Conservation (phyloP, 805 yeast species). For the Komagataella mondaviorum region DNA sequence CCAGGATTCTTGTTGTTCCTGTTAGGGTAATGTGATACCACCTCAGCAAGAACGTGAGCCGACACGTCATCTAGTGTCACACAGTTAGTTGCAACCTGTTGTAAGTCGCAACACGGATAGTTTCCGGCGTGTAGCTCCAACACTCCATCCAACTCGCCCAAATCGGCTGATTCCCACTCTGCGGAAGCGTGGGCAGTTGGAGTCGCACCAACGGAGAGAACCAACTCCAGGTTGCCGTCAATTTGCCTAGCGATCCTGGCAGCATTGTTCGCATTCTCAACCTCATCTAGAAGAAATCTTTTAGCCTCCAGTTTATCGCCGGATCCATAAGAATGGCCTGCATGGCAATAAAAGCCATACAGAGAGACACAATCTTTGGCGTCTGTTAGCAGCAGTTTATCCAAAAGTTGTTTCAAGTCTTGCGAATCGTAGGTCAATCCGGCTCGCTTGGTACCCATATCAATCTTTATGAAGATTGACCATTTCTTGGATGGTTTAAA, state of each 20-base stretch:
- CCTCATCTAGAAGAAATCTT: slow-evolving; percentile 36
- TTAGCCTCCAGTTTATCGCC: slow-evolving; percentile 31
- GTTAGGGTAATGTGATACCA: slow-evolving; percentile 42
- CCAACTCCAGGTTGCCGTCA: slow-evolving; percentile 24
- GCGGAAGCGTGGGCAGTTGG: slow-evolving; percentile 61
- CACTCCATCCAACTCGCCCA: slow-evolving; percentile 20
- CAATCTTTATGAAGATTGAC: slow-evolving; percentile 56
- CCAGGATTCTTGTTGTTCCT: slow-evolving; percentile 40
- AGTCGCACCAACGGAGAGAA: slow-evolving; percentile 68
- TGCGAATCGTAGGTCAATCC: slow-evolving; percentile 27
- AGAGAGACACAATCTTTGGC: slow-evolving; percentile 23
- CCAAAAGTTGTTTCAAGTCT: slow-evolving; percentile 22
- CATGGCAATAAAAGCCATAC: slow-evolving; percentile 67
- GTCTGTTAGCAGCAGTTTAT: slow-evolving; percentile 14
- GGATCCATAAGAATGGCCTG: slow-evolving; percentile 60
- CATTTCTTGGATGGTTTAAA: slow-evolving; percentile 24
- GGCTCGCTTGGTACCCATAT: slow-evolving; percentile 64
- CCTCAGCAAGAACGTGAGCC: slow-evolving; percentile 40
- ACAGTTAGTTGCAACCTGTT: slow-evolving; percentile 62
- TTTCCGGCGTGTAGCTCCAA: slow-evolving; percentile 78
- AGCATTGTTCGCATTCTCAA: slow-evolving; percentile 42
- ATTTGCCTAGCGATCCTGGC: slow-evolving; percentile 21
- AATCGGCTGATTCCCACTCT: slow-evolving; percentile 7
- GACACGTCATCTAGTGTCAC: slow-evolving; percentile 32
- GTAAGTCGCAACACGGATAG: slow-evolving; percentile 60